Percentiles rank a stretch among this genome's conserved stretches.
These are phyloP conservation scores for Mytilinidion resinicola DNA, from an alignment of 495 filamentous ascomycete genomes.

Conservation along the genomic window DNA sequence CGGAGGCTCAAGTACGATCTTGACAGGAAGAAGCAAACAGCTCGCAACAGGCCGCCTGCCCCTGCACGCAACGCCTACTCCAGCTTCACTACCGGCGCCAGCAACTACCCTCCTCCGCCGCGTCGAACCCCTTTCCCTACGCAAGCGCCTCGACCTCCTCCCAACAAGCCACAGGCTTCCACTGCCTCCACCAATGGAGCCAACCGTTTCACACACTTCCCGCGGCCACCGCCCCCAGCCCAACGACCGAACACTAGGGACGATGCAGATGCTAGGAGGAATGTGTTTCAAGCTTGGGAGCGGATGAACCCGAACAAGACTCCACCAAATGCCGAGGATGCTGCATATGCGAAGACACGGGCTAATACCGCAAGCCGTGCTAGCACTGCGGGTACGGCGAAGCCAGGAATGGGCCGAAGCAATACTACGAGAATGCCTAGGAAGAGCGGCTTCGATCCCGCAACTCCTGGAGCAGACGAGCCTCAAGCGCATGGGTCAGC, in stretches of 20 bases:
- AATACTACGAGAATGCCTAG: conserved; percentile 42
- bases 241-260: conserved; percentile 39
- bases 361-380: conserved; percentile 24
- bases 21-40: conserved; percentile 44
- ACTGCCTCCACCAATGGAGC: conserved; percentile 35
- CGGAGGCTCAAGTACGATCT: conserved; percentile 70
- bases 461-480: conserved; percentile 30
- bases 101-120: conserved; percentile 43
- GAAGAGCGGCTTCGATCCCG: conserved; percentile 36
- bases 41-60: conserved; percentile 27
- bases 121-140: background rate
- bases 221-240: conserved; percentile 30
- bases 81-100: conserved; percentile 34
- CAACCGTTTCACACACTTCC: conserved; percentile 33
- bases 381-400: conserved; percentile 31
- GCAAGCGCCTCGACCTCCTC: conserved; percentile 4
- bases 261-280: conserved; percentile 49
- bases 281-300: conserved; percentile 62
- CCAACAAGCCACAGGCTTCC: conserved; percentile 1
- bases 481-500: conserved; percentile 11
- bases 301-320: conserved; percentile 52
- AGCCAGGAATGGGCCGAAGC: conserved; percentile 36
- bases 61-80: conserved; percentile 35
- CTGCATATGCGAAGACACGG: background rate
- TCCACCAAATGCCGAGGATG: conserved; percentile 2